Evolutionary conservation across 768 basidiomycete genomes (phyloP).

Genomic region (Lactarius akahatsu): DNA sequence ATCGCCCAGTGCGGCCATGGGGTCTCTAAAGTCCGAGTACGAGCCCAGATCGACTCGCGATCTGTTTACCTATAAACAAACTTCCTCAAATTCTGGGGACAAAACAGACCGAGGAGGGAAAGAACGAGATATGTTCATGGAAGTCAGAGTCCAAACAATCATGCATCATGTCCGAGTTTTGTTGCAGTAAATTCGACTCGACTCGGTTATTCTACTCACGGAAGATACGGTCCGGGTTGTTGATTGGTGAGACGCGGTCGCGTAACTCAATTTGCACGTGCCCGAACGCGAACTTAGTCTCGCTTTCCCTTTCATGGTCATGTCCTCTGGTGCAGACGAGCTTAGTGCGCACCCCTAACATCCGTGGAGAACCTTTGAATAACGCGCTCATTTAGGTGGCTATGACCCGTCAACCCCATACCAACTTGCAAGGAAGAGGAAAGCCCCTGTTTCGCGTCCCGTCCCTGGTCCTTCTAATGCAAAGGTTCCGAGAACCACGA

Average conservation of each 20-base stretch:
- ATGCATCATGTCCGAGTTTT: too few species aligned
- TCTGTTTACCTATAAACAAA: too few species aligned
- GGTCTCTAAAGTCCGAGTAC: not conserved
- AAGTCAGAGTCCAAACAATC: too few species aligned
- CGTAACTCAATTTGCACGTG: not conserved
- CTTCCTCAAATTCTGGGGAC: too few species aligned
- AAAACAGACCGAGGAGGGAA: too few species aligned
- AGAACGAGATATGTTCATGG: too few species aligned
- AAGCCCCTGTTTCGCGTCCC: slow-evolving; percentile 25
- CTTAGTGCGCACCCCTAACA: slow-evolving; percentile 29
- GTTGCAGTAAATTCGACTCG: too few species aligned
- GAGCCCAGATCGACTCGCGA: too few species aligned
- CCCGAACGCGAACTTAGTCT: not conserved
- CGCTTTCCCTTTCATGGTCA: slow-evolving; percentile 6
- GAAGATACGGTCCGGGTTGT: slow-evolving; percentile 17
- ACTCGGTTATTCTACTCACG: not conserved
- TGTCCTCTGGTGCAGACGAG: slow-evolving; percentile 29
- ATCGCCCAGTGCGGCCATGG: not conserved
- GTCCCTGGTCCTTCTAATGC: slow-evolving; percentile 30
- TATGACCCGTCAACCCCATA: slow-evolving; percentile 37
- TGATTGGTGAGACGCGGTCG: slow-evolving; percentile 9
- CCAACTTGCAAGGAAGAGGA: slow-evolving; percentile 31
- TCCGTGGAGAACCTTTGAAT: slow-evolving; percentile 10
- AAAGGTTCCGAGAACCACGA: slow-evolving; percentile 21
- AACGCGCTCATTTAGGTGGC: slow-evolving; percentile 23